Base-by-base conservation (phyloP, 1,284 basidiomycete genomes). In the Boletus semigastroideus region DNA sequence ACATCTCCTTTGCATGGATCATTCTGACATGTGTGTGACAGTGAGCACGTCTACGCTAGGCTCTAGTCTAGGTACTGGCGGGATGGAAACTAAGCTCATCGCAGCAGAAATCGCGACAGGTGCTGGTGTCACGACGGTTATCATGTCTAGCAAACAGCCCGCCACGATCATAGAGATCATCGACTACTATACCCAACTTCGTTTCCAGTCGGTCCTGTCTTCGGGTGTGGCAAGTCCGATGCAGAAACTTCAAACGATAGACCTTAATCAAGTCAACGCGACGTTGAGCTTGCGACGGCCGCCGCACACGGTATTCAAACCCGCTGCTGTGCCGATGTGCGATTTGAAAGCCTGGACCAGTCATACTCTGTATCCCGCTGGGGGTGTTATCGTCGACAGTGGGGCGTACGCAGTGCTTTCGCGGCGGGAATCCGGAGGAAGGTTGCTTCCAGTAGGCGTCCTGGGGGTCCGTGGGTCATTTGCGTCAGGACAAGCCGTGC, bases 51-150 rank as follows among this genome's bases (percentile, higher is more conserved):
- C 84, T 3, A 98, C 94, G 0, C 78, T 96, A 6, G 97, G 96
- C 0, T 95, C 93, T 1, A 34, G 33, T 22, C 80, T 99, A 12
- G 97, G 96, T 0, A 99, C 97, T 2, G 97, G 96, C 1, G 97
- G 97, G 6, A 99, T 99, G 97, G 94, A 97, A 73, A 99, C 97
- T 7, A 99, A 99, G 68, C 83, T 99, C 54, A 97, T 99, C 57
- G 96, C 96, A 1, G 96, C 97, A 0, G 97, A 99, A 67, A 91
- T 99, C 14, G 95, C 96, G 1, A 97, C 92, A 0, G 94, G 87
- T 0, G 96, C 95, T 0, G 96, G 97, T 5, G 94, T 97, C n/a
- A 87, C 92, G 1, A 98, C 96, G 0, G 81, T 98, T 41, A 92
- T 99, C 61, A 84, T 87, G 45, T 89, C 90, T 31, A 92, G 91